Conservation (phyloP, 2,329 filamentous ascomycete genomes). For the Chrysoporthe cubensis region DNA sequence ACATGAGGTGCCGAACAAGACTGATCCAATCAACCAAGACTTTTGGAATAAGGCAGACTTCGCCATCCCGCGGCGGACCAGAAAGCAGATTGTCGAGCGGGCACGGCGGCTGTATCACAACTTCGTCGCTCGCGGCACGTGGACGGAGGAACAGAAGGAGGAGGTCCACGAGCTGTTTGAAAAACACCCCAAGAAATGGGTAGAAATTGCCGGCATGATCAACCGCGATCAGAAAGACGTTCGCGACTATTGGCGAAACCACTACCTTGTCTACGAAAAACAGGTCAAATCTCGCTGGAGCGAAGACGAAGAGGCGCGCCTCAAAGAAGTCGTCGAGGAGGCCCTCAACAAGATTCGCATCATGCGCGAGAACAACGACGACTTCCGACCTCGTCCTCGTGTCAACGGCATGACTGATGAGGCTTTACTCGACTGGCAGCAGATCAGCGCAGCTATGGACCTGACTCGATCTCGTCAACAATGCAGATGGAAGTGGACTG, state of each 20-base stretch:
- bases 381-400: slow-evolving; percentile 21
- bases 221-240: slow-evolving; percentile 68
- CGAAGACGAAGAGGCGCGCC: slow-evolving; percentile 58
- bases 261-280: slow-evolving; percentile 61
- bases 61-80: slow-evolving; percentile 53
- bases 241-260: slow-evolving; percentile 72
- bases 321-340: slow-evolving; percentile 57
- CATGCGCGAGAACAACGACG: slow-evolving; percentile 38
- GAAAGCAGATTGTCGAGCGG: slow-evolving; percentile 58
- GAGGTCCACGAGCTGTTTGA: slow-evolving; percentile 53
- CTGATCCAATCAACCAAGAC: slow-evolving; percentile 39
- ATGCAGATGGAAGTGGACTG: slow-evolving; percentile 70
- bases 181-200: slow-evolving; percentile 61
- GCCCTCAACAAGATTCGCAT: slow-evolving; percentile 54
- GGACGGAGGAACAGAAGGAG: slow-evolving; percentile 63
- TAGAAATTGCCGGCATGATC: slow-evolving; percentile 62
- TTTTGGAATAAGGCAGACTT: slow-evolving; percentile 56
- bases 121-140: slow-evolving; percentile 61
- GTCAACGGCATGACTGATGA: slow-evolving; percentile 48
- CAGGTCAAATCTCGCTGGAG: slow-evolving; percentile 62
- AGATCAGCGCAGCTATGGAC: slow-evolving; percentile 65
- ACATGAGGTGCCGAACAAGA: slow-evolving; percentile 29
- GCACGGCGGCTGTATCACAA: slow-evolving; percentile 69
- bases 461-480: slow-evolving; percentile 67
- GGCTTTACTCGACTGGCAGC: slow-evolving; percentile 66